Conservation (phyloP, 2,329 filamentous ascomycete species). For the Colletotrichum liriopes region DNA sequence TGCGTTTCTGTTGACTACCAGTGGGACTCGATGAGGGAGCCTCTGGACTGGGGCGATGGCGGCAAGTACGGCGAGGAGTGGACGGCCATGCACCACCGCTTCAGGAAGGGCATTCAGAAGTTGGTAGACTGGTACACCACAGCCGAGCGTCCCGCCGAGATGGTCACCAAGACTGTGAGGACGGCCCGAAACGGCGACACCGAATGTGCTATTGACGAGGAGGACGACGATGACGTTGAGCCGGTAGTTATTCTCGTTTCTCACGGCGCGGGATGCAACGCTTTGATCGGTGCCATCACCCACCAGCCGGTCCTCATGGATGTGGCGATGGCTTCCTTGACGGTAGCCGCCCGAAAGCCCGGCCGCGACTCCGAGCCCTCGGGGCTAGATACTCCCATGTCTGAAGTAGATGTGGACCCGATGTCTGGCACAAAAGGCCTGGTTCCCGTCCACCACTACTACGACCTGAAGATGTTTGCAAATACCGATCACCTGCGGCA, state of each 20-base stretch:
- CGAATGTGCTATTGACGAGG: constrained; percentile 54
- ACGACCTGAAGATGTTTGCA: constrained; percentile 82
- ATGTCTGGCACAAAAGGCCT: constrained; percentile 46
- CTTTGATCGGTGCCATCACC: constrained; percentile 91
- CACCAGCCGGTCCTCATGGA: constrained; percentile 93
- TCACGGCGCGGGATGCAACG: constrained; percentile 96
- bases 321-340: constrained; percentile 90
- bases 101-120: constrained; percentile 83
- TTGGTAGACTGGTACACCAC: constrained; percentile 88
- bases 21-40: constrained; percentile 91
- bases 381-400: constrained; percentile 45
- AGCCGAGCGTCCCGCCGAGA: constrained; percentile 65
- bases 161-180: constrained; percentile 63
- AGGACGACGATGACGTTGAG: constrained; percentile 77
- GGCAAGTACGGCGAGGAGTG: constrained; percentile 94
- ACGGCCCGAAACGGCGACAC: constrained; percentile 52
- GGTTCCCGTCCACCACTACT: constrained; percentile 72
- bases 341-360: constrained; percentile 82
- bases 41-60: constrained; percentile 88
- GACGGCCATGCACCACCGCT: constrained; percentile 94
- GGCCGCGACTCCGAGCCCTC: constrained; percentile 53
- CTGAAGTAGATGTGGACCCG: constrained; percentile 43
- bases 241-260: constrained; percentile 90
- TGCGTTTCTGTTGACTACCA: constrained; percentile 92
- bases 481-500: constrained; percentile 81